Evolutionary conservation across 2,329 filamentous ascomycete species (phyloP), one percentile per base, ranked within the genome.

Genomic region (Plenodomus lindquistii): DNA sequence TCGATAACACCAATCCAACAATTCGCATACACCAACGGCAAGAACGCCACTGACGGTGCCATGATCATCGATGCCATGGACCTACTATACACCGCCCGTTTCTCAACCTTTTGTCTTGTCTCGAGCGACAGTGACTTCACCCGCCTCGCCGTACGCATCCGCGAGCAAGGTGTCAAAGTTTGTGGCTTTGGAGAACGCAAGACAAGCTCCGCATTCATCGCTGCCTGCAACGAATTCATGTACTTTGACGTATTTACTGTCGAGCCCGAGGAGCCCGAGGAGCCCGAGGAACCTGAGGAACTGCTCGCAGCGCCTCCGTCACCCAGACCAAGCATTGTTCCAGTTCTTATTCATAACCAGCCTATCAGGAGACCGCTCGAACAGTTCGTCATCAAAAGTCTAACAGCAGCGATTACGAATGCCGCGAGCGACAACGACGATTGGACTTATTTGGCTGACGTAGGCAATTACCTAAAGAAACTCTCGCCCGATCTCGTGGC

Each of bases 41-140:
- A 68, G 44, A 68, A 68, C 17, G 59, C 65, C 16, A 70, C 65
- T 2, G 61, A 69, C 22, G 62, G 62, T 17, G 63, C 63, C 2
- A 71, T 72, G 68, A 71, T 71, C 37, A 70, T 69, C 20, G 62
- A 72, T 35, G 66, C 67, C 15, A 73, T 71, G 67, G 66, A 71
- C 42, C 50, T 72, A 13, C 50, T 72, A 6, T 69, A 70, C 48
- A 69, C 65, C 7, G 60, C 55, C 15, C 60, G 65, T n/a, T 68
- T 68, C 45, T 59, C 63, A 20, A 61, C 59, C 15, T 72, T 71
- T 48, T 72, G 66, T 42, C 47, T 70, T 19, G 66, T 69, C 15
- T 69, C 66, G 3, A 71, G 69, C 47, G 68, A 72, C 46, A 69
- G 66, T 55, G 68, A 72, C 54, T 73, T 71, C 43, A 70, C 69